Conservation (phyloP, 257 asterid genomes). For the Solanum habrochaites region DNA sequence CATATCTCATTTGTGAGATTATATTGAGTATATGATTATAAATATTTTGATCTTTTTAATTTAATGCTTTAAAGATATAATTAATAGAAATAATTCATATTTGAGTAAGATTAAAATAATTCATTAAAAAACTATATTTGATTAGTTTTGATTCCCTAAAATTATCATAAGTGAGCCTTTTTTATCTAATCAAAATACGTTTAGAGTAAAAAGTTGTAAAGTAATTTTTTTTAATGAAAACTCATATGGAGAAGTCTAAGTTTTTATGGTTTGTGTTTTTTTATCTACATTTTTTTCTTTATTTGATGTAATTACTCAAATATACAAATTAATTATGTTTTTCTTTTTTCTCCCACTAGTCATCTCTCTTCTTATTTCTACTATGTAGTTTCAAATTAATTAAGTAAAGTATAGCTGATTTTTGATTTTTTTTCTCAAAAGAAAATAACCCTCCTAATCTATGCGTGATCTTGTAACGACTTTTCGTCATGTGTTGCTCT, state of each 20-base stretch:
- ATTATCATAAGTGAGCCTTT: neutral
- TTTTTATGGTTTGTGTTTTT: neutral
- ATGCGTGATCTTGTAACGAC: neutral
- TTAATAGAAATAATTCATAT: neutral
- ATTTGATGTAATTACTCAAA: neutral
- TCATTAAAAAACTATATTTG: neutral
- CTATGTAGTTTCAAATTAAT: neutral
- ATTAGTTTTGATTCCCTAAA: neutral
- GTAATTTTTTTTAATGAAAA: neutral
- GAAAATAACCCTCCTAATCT: neutral
- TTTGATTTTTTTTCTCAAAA: neutral
- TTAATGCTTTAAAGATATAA: neutral
- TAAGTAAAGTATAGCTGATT: neutral
- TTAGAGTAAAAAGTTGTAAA: neutral
- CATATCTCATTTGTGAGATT: no score
- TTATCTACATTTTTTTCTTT: neutral
- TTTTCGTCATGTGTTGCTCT: neutral
- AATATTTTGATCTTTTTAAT: neutral
- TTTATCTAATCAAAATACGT: neutral
- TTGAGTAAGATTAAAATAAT: neutral
- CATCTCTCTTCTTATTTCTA: neutral
- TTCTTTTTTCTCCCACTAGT: neutral
- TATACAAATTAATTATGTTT: no score
- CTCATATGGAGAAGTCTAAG: neutral
- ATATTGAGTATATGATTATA: no score